Percentiles rank a stretch among this genome's conserved stretches.
phyloP scores from a whole-genome alignment of 352 stramenopile species.

The Elongisporangium anandrum region DNA sequence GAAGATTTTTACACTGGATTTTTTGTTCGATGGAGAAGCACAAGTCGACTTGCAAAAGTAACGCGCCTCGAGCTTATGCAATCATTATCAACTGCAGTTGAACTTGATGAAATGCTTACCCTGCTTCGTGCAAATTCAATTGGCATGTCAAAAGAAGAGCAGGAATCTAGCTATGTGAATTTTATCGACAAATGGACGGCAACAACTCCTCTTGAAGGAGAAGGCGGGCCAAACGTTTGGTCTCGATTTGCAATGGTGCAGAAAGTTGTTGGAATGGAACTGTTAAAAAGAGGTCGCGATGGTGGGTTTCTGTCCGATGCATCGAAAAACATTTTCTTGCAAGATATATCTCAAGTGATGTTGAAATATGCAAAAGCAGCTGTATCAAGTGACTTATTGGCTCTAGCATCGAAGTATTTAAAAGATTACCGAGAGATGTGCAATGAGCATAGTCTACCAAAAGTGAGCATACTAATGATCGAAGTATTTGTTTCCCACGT shows the following conservation, averaged over 20 bases:
- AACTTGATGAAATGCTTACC: slow-evolving; percentile 52
- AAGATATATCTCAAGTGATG: slow-evolving; percentile 40
- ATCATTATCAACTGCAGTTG: slow-evolving; percentile 52
- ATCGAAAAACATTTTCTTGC: slow-evolving; percentile 19
- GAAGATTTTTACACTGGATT: slow-evolving; percentile 57
- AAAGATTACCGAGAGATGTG: slow-evolving; percentile 76
- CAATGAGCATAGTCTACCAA: slow-evolving; percentile 58
- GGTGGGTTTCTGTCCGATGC: slow-evolving; percentile 29
- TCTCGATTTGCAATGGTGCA: slow-evolving; percentile 67
- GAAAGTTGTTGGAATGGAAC: slow-evolving; percentile 22
- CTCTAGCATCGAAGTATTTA: slow-evolving; percentile 67
- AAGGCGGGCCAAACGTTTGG: slow-evolving; percentile 50
- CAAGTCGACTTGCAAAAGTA: slow-evolving; percentile 31
- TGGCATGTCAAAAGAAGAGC: neutral
- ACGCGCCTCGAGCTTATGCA: slow-evolving; percentile 60
- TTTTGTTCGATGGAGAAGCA: slow-evolving; percentile 54
- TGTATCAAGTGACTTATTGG: slow-evolving; percentile 62
- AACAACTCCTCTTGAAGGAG: slow-evolving; percentile 33
- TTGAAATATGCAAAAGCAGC: slow-evolving; percentile 63
- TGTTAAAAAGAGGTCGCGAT: slow-evolving; percentile 21
- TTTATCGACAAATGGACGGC: slow-evolving; percentile 40
- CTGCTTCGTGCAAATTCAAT: slow-evolving; percentile 9
- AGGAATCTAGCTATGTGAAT: slow-evolving; percentile 9
- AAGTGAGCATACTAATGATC: slow-evolving; percentile 74
- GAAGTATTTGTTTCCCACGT: slow-evolving; percentile 81